Evolutionary conservation across 306 rosid genomes (phyloP), one percentile per base, ranked within the genome.

Genomic region (Cotoneaster glaucophyllus): DNA sequence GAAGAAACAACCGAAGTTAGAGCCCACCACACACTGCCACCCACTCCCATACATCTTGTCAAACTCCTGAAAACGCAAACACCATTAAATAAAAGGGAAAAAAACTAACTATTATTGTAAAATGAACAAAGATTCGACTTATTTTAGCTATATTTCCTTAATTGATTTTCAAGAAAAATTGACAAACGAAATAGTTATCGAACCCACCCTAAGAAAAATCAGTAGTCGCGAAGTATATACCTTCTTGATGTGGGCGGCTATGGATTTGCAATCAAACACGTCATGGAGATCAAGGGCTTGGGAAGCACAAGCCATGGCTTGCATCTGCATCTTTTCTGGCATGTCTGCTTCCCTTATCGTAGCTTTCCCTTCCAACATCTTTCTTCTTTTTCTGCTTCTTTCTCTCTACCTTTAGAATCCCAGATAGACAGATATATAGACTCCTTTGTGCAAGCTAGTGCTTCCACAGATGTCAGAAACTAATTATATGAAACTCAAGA

Each of bases 1-100:
- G 85, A 91, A 91, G 82, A 87, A 91, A 44, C 96, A 77, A 45
- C 98, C 96, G 64, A 93, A 91, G 74, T 83, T 89, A 50, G 92
- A 84, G 76, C 96, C 97, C 73, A 91, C 92, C 73, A 89, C 97
- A 75, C 93, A 93, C 76, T 89, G 97, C 97, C 98, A 93, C 22
- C 98, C 93, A 79, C 73, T 79, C 57, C 93, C 96, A 76, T 93
- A 82, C 79, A 43, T 79, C 73, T 78, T 78, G 74, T 91, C 97
- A 83, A 93, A 93, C 59, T 82, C 93, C 98, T 93, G 78, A 63
- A 75, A 61, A 73, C 48, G 21, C 54, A 76, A 24, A 69, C 32
- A 48, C 68, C 59, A 69, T 69, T 21, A 70, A 70, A 66, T 11
- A n/a, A 31, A 13, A 4, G 18, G 0, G 2, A 6, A 31, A 31